Percentiles rank a stretch among this genome's conserved stretches.
phyloP scores from a whole-genome alignment of 345 rosid genomes.

The Geranium rotundifolium region DNA sequence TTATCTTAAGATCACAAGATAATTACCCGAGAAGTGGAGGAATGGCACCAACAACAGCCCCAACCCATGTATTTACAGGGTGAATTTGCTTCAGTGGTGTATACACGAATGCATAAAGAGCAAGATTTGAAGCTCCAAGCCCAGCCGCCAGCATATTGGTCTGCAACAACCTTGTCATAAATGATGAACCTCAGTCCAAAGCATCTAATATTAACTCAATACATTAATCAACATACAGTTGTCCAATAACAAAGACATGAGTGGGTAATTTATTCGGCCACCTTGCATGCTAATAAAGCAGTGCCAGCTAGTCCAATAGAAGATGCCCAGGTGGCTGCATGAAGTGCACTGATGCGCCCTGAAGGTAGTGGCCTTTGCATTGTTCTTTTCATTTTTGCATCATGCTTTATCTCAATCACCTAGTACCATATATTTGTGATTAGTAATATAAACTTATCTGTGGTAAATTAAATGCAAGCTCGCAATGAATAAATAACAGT shows the following conservation, averaged over 20 bases:
- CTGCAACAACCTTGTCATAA: conserved; percentile 71
- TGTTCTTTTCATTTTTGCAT: conserved; percentile 92
- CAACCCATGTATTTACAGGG: conserved; percentile 96
- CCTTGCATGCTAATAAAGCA: conserved; percentile 69
- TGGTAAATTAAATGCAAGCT: too few species aligned
- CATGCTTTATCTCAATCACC: conserved; percentile 81
- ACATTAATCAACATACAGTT: conserved; percentile 1
- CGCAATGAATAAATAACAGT: too few species aligned
- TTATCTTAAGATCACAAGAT: neutral
- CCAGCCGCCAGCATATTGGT: conserved; percentile 86
- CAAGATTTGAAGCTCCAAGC: conserved; percentile 71
- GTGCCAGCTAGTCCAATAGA: conserved; percentile 69
- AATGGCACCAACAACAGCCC: conserved; percentile 96
- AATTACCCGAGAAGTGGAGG: conserved; percentile 93
- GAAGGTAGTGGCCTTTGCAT: conserved; percentile 80
- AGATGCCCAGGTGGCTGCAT: conserved; percentile 76
- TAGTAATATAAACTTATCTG: too few species aligned
- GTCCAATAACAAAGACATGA: conserved; percentile 2
- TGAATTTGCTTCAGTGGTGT: conserved; percentile 96
- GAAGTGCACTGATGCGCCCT: conserved; percentile 52
- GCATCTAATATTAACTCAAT: neutral
- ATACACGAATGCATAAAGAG: conserved; percentile 63
- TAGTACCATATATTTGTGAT: conserved; percentile 6
- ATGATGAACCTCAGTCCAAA: conserved; percentile 19
- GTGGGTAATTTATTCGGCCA: conserved; percentile 18